Evolutionary conservation across 2,329 filamentous ascomycete species (phyloP).

Genomic region (Penicillium sp.): DNA sequence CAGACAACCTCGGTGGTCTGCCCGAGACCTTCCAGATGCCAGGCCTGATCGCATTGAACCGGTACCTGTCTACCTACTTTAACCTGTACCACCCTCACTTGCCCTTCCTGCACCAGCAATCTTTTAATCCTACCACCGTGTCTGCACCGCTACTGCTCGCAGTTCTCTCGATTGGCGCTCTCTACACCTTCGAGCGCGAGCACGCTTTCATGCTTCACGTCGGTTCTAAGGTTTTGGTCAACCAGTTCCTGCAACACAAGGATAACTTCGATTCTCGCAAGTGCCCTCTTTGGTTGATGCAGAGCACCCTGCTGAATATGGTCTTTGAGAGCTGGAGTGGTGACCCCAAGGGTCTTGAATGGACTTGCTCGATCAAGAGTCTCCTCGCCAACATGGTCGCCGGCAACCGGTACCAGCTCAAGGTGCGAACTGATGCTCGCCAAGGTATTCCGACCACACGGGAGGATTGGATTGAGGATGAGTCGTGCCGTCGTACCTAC

Average conservation of each 20-base stretch:
- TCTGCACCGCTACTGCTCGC: slow-evolving; percentile 83
- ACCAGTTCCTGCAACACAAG: slow-evolving; percentile 96
- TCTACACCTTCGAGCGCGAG: slow-evolving; percentile 97
- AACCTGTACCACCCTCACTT: slow-evolving; percentile 95
- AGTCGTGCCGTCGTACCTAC: slow-evolving; percentile 93
- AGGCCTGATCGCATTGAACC: slow-evolving; percentile 75
- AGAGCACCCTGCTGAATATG: slow-evolving; percentile 96
- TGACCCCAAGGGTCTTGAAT: slow-evolving; percentile 94
- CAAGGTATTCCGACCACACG: slow-evolving; percentile 73
- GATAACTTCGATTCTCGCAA: slow-evolving; percentile 98
- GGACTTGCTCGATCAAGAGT: slow-evolving; percentile 99
- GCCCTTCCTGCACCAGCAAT: slow-evolving; percentile 90
- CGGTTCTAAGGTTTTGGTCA: slow-evolving; percentile 94
- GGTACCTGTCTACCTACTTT: slow-evolving; percentile 94
- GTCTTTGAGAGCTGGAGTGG: slow-evolving; percentile 99
- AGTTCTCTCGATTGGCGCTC: slow-evolving; percentile 88
- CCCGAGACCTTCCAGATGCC: slow-evolving; percentile 89
- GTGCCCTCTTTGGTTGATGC: slow-evolving; percentile 97
- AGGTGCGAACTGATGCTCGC: slow-evolving; percentile 86
- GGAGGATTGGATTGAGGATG: slow-evolving; percentile 93
- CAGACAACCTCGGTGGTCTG: slow-evolving; percentile 78
- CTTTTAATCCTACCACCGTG: slow-evolving; percentile 77
- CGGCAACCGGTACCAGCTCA: slow-evolving; percentile 93
- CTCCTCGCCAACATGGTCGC: slow-evolving; percentile 98
- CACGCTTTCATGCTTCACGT: slow-evolving; percentile 97